Base-by-base conservation (phyloP, 2,329 filamentous ascomycete genomes). In the Chrysoporthe deuterocubensis region DNA sequence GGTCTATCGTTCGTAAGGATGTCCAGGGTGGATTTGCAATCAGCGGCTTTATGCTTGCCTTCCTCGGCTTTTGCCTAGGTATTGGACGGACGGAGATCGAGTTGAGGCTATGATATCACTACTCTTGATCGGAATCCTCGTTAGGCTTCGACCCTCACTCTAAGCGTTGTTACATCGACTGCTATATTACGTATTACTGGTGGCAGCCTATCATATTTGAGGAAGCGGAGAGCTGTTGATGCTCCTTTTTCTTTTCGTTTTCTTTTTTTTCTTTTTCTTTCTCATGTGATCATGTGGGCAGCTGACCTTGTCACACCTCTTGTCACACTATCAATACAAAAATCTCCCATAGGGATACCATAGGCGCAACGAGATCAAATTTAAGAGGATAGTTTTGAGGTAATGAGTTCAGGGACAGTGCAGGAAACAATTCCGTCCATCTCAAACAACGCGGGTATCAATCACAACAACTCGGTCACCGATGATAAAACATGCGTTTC, bases 11-110 rank as follows among this genome's bases (percentile, higher is more conserved):
- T 7, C 67, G 62, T 52, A 65, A 68, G 34, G 74, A 76, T 65
- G 52, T 76, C 1, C 74, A 75, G 57, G 73, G 73, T 32, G 72
- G 73, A 0, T 75, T 76, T 62, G 73, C 71, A 4, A 73, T 76
- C 43, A 73, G 72, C 5, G 72, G 71, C 6, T 76, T 74, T 16
- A 44, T 76, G 3, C 63, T 77, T 40, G 70, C 73, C 2, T 75
- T 75, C 18, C 21, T 72, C 46, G 50, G 71, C 0, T 75, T 74
- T 62, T 73, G 71, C 42, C 64, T 69, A 11, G 70, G 72, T 1
- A 65, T 71, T 16, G 61, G 48, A 7, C 59, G 37, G n/a, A 43
- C 16, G 11, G 65, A 69, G 57, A 21, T 69, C 21, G 26, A 68
- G 40, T 42, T 43, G 13, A 13, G 14, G 13, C 14, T 14, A 8